Conservation (phyloP, 2,329 filamentous ascomycete genomes). For the Fusarium sp. region DNA sequence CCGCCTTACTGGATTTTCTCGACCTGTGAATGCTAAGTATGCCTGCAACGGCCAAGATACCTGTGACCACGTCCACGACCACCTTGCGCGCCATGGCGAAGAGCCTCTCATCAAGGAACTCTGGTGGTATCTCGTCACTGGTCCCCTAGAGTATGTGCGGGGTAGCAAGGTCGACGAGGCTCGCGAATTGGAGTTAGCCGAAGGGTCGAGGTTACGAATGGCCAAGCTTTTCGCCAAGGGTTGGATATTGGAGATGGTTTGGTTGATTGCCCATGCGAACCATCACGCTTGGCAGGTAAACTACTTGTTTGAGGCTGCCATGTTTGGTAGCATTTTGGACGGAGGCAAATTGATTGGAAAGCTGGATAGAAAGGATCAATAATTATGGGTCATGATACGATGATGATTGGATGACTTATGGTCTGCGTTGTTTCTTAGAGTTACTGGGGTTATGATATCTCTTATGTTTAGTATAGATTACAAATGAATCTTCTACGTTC, state of each 20-base stretch:
- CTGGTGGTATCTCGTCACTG: conserved; percentile 30
- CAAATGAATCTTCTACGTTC: background rate
- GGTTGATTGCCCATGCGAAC: conserved; percentile 37
- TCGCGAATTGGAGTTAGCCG: conserved; percentile 9
- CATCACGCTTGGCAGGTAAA: conserved; percentile 46
- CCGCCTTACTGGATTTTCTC: conserved; percentile 41
- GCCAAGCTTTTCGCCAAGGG: conserved; percentile 36
- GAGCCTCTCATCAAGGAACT: conserved; percentile 32
- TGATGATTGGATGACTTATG: conserved; percentile 6
- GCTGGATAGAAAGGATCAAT: conserved; percentile 41
- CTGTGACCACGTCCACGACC: conserved; percentile 23
- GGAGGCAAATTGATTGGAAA: conserved; percentile 43
- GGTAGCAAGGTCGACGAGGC: conserved; percentile 22
- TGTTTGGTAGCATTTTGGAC: conserved; percentile 47
- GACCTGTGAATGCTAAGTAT: conserved; percentile 26
- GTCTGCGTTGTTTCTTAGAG: background rate
- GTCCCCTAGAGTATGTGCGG: conserved; percentile 28
- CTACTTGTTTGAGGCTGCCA: conserved; percentile 45
- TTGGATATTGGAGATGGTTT: conserved; percentile 35
- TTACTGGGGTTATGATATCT: background rate
- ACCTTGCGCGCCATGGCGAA: background rate
- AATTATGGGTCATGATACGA: background rate
- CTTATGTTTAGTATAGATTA: background rate
- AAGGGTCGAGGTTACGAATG: conserved; percentile 34
- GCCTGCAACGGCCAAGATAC: conserved; percentile 31